Evolutionary conservation across 169 alveolate species (phyloP).

Genomic region (Cryptosporidium baileyi): DNA sequence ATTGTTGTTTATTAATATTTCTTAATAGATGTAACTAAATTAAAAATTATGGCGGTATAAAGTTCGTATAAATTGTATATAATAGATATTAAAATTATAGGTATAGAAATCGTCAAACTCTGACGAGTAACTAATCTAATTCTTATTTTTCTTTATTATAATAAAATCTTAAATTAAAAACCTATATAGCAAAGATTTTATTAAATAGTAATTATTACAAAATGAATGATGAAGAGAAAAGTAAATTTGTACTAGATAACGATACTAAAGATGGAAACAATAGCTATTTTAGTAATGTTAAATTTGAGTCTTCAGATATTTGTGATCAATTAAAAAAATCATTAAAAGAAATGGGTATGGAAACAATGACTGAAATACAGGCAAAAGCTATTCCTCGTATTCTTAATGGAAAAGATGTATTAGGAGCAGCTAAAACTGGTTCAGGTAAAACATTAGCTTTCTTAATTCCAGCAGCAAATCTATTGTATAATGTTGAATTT

Average conservation of each 20-base stretch:
- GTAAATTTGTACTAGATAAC: neutral
- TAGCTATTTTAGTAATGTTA: conserved; percentile 81
- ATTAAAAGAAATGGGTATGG: conserved; percentile 88
- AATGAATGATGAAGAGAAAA: conserved; percentile 25
- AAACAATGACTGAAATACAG: conserved; percentile 94
- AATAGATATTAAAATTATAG: too few relatives aligned
- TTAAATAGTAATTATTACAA: too few relatives aligned
- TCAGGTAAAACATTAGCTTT: conserved; percentile 99
- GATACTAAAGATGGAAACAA: neutral
- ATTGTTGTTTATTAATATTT: too few relatives aligned
- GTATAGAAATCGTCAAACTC: too few relatives aligned
- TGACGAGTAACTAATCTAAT: too few relatives aligned
- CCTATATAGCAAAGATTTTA: too few relatives aligned
- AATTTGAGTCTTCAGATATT: conserved; percentile 86
- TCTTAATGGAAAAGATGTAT: conserved; percentile 95
- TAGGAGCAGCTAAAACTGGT: conserved; percentile 98
- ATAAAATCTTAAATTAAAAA: too few relatives aligned
- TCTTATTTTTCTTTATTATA: too few relatives aligned
- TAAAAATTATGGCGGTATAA: too few relatives aligned
- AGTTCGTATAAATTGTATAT: too few relatives aligned
- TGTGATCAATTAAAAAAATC: conserved; percentile 91
- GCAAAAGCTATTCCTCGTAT: conserved; percentile 96
- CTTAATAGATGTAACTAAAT: too few relatives aligned
- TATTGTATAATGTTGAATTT: conserved; percentile 92
- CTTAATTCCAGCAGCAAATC: conserved; percentile 96